Conservation (phyloP, 441 rosid species). For the Aleurites moluccanus region DNA sequence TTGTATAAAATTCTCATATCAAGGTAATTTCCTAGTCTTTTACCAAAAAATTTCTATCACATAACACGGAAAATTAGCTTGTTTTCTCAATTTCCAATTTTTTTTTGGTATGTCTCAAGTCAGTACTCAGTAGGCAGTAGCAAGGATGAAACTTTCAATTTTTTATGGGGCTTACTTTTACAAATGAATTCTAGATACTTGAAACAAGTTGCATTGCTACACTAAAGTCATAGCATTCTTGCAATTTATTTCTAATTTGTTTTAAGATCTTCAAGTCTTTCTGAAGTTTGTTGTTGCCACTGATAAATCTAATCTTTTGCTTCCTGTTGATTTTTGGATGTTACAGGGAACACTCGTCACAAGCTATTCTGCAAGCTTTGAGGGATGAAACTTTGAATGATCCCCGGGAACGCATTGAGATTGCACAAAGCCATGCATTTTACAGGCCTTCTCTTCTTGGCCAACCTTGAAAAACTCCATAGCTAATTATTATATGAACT, state of each 20-base stretch:
- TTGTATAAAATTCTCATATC: slow-evolving; percentile 59
- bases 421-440: slow-evolving; percentile 92
- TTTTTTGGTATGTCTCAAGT: not conserved
- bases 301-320: not conserved
- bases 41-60: not conserved
- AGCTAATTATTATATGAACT: slow-evolving; percentile 17
- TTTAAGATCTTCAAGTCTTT: not conserved
- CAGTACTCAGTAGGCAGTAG: not conserved
- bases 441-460: slow-evolving; percentile 94
- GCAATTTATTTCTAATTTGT: not conserved
- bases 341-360: slow-evolving; percentile 69
- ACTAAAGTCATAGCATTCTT: not conserved
- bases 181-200: not conserved
- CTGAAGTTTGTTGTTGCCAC: not conserved
- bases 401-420: slow-evolving; percentile 92
- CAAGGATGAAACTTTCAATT: too few species aligned
- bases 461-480: slow-evolving; percentile 50
- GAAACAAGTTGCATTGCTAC: not conserved
- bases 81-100: not conserved
- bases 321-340: slow-evolving; percentile 15
- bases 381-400: slow-evolving; percentile 94
- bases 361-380: slow-evolving; percentile 87
- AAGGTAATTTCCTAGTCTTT: slow-evolving; percentile 35
- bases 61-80: too few species aligned
- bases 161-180: too few species aligned